Conservation (phyloP, 148 eudicot genomes). For the Heliamphora exappendiculata region DNA sequence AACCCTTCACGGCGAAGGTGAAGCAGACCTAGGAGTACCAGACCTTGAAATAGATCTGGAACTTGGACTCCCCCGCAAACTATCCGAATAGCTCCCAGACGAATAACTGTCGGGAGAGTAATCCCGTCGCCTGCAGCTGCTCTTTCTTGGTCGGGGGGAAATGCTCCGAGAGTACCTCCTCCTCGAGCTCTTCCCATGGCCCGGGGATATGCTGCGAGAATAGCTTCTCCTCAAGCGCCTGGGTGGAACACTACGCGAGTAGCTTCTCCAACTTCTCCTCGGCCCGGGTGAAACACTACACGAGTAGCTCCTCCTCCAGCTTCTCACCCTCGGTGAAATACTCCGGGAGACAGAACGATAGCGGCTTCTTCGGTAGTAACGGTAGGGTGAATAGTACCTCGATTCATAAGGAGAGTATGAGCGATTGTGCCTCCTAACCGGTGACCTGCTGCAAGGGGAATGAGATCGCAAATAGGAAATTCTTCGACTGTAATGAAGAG, state of each 20-base stretch:
- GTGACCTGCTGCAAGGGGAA: slow-evolving; percentile 40
- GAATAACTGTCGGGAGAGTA: too few relatives aligned
- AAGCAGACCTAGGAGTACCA: slow-evolving; percentile 34
- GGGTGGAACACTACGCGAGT: slow-evolving; percentile 36
- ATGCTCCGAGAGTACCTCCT: neutral
- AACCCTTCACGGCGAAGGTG: slow-evolving; percentile 27
- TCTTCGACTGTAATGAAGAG: slow-evolving; percentile 24
- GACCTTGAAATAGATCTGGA: slow-evolving; percentile 55
- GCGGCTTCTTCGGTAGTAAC: slow-evolving; percentile 15
- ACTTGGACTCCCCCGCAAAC: slow-evolving; percentile 35
- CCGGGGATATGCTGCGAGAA: neutral
- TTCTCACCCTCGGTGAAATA: slow-evolving; percentile 27
- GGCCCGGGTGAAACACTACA: slow-evolving; percentile 39
- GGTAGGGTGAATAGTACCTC: slow-evolving; percentile 14
- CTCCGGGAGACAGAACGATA: slow-evolving; percentile 39
- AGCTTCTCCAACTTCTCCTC: slow-evolving; percentile 24
- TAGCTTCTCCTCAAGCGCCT: slow-evolving; percentile 12
- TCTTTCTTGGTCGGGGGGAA: too few relatives aligned
- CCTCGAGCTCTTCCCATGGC: slow-evolving; percentile 9
- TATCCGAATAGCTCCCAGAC: slow-evolving; percentile 17
- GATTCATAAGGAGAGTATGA: slow-evolving; percentile 28
- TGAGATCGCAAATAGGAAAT: slow-evolving; percentile 26
- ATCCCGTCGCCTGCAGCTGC: too few relatives aligned
- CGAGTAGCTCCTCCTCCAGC: slow-evolving; percentile 49
- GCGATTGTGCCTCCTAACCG: slow-evolving; percentile 28